Conservation (phyloP, 768 basidiomycete genomes). For the Leucosporidium scottii region DNA sequence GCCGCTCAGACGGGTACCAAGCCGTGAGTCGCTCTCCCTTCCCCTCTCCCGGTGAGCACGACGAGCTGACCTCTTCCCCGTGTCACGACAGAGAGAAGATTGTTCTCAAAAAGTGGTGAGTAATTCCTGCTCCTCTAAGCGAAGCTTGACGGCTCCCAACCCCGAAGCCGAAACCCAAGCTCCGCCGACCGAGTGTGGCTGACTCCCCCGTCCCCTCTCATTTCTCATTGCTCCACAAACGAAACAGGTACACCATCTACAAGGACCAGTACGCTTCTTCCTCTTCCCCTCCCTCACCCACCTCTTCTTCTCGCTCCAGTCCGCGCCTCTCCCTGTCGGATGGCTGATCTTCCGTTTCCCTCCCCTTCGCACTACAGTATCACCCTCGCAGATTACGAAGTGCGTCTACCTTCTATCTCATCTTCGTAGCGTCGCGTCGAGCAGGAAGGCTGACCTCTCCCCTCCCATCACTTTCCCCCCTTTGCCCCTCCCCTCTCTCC, state of each 20-base stretch:
- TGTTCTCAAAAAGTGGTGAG: constrained; percentile 88
- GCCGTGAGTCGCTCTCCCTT: constrained; percentile 32
- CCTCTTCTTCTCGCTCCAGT: not conserved
- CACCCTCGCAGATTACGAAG: constrained; percentile 79
- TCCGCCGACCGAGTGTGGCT: too few relatives aligned
- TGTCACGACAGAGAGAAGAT: constrained; percentile 48
- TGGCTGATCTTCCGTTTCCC: not conserved
- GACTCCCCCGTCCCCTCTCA: too few relatives aligned
- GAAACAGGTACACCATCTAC: constrained; percentile 82
- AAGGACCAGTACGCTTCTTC: constrained; percentile 65
- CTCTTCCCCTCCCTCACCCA: constrained; percentile 6
- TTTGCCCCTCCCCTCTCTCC: not conserved
- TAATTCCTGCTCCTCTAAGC: too few relatives aligned
- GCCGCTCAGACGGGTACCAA: constrained; percentile 93
- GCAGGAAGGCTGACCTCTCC: too few relatives aligned
- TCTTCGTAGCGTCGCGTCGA: too few relatives aligned
- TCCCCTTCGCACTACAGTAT: constrained; percentile 44
- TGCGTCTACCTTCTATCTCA: not conserved
- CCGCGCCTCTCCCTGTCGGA: not conserved
- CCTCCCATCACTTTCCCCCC: not conserved
- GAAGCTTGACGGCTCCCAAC: too few relatives aligned
- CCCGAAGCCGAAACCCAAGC: too few relatives aligned
- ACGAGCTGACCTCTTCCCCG: not conserved
- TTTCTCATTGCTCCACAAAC: too few relatives aligned
- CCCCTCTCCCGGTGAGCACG: not conserved